Evolutionary conservation across 2,329 filamentous ascomycete species (phyloP).

Genomic region (Grosmannia serpens): DNA sequence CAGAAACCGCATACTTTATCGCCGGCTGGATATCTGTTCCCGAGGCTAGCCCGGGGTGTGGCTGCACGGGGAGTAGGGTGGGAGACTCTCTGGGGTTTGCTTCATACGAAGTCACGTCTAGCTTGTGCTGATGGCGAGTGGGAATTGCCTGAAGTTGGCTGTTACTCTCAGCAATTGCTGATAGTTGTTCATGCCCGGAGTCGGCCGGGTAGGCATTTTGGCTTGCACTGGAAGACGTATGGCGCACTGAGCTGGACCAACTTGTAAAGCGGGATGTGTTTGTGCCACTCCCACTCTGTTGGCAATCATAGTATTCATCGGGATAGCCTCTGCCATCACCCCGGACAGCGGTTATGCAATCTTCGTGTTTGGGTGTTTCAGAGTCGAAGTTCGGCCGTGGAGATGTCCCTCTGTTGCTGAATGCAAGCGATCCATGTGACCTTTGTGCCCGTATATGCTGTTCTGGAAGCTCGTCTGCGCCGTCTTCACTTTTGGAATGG

Average conservation of each 20-base stretch:
- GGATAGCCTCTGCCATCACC: not conserved
- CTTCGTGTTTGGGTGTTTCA: not conserved
- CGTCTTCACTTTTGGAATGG: slow-evolving; percentile 8
- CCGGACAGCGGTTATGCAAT: slow-evolving; percentile 1
- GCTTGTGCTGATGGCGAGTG: not conserved
- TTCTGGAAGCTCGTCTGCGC: slow-evolving; percentile 17
- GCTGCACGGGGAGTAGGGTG: not conserved
- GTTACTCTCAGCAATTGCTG: slow-evolving; percentile 3
- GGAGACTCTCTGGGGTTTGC: too few species aligned
- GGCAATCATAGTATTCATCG: not conserved
- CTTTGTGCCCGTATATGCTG: slow-evolving; percentile 41
- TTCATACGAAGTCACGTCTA: not conserved
- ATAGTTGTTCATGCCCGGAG: not conserved
- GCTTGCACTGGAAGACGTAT: slow-evolving; percentile 4
- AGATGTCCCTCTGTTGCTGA: not conserved
- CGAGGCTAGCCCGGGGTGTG: not conserved
- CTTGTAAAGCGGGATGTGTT: slow-evolving; percentile 12
- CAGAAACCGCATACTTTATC: not conserved
- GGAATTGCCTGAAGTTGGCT: not conserved
- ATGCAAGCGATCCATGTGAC: slow-evolving; percentile 11
- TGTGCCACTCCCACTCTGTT: slow-evolving; percentile 1
- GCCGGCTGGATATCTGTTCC: not conserved
- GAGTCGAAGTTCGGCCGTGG: slow-evolving; percentile 6
- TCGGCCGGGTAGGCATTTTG: not conserved
- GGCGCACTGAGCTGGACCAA: slow-evolving; percentile 10